Evolutionary conservation across 345 rosid species (phyloP).

Genomic region (Murraya koenigii): DNA sequence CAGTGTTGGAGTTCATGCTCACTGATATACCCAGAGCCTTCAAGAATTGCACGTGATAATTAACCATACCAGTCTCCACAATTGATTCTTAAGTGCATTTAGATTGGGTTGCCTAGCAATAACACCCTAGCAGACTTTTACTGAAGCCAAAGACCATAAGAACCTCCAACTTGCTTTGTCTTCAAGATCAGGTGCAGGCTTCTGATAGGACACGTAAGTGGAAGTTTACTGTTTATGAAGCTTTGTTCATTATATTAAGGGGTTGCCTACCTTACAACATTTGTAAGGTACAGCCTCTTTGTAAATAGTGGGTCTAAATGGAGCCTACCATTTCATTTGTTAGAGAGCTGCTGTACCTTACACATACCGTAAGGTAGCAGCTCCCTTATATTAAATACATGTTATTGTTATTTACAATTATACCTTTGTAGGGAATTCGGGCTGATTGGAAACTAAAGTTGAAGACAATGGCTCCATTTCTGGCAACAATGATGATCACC

Average conservation of each 20-base stretch:
- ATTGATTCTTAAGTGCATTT: conserved; percentile 22
- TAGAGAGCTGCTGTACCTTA: too few species aligned
- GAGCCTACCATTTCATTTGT: too few species aligned
- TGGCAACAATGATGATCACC: conserved; percentile 20
- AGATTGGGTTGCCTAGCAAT: conserved; percentile 7
- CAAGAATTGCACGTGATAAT: conserved; percentile 26
- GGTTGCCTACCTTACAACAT: too few species aligned
- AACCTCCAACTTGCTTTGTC: conserved; percentile 15
- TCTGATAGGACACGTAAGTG: conserved; percentile 17
- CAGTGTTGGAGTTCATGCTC: conserved; percentile 21
- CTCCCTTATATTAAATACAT: neutral
- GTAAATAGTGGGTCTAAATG: too few species aligned
- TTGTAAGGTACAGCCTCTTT: too few species aligned
- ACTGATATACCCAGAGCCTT: conserved; percentile 22
- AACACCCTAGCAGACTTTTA: conserved; percentile 12
- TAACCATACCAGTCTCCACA: conserved; percentile 25
- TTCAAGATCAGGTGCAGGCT: conserved; percentile 25
- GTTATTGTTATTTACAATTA: neutral
- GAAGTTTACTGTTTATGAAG: neutral
- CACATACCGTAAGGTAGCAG: too few species aligned
- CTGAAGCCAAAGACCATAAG: conserved; percentile 24
- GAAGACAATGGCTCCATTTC: conserved; percentile 25
- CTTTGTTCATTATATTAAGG: neutral
- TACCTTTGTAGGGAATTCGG: conserved; percentile 6
- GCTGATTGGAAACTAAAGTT: conserved; percentile 1